Conservation (phyloP, 352 stramenopile genomes). For the Phytophthora crassamura region DNA sequence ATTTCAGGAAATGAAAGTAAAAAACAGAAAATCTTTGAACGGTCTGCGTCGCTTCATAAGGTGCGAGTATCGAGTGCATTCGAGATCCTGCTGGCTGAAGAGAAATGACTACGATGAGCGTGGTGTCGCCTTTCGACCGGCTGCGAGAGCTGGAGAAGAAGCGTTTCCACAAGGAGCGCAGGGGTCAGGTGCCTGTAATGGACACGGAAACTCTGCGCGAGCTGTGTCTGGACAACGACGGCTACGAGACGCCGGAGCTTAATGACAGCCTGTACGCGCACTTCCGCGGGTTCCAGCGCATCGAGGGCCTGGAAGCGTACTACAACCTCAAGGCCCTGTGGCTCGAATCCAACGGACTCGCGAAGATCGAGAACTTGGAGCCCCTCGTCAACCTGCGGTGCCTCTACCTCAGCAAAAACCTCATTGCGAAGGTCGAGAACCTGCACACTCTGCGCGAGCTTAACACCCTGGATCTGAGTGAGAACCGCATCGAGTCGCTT, state of each 20-base stretch:
- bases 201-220: constrained; percentile 83
- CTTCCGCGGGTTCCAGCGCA: constrained; percentile 94
- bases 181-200: constrained; percentile 87
- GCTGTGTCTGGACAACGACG: constrained; percentile 91
- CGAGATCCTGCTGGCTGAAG: constrained; percentile 7
- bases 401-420: constrained; percentile 95
- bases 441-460: constrained; percentile 70
- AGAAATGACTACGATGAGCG: constrained; percentile 48
- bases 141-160: constrained; percentile 76
- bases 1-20: constrained; percentile 12
- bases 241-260: constrained; percentile 95
- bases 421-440: constrained; percentile 87
- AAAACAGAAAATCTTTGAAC: constrained; percentile 31
- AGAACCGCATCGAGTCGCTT: constrained; percentile 91
- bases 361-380: constrained; percentile 82
- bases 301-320: constrained; percentile 95
- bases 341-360: constrained; percentile 95
- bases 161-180: constrained; percentile 68
- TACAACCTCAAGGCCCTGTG: constrained; percentile 94
- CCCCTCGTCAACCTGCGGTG: constrained; percentile 85
- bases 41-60: constrained; percentile 30
- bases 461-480: constrained; percentile 93
- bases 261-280: constrained; percentile 95
- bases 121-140: constrained; percentile 58
- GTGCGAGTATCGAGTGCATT: neutral